phyloP scores from a whole-genome alignment of 2,329 filamentous ascomycete species.

The Penicillium verrucosum region DNA sequence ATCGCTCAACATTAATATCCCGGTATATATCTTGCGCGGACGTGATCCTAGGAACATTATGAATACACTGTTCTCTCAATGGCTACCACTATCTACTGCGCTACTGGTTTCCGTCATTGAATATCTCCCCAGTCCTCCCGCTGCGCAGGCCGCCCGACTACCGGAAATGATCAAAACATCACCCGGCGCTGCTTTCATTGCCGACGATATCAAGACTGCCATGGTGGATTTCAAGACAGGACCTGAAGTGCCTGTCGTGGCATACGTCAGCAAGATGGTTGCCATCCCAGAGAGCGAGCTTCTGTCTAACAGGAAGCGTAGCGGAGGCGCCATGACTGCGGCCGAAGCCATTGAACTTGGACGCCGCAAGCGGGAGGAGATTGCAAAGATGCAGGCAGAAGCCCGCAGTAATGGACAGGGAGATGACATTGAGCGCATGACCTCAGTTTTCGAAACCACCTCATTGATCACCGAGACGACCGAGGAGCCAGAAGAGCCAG shows the following conservation, averaged over 20 bases:
- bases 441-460: constrained; percentile 59
- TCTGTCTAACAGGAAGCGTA: constrained; percentile 72
- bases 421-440: constrained; percentile 55
- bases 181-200: constrained; percentile 70
- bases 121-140: constrained; percentile 77
- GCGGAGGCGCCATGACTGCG: constrained; percentile 68
- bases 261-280: constrained; percentile 98
- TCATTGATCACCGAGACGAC: constrained; percentile 53
- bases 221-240: constrained; percentile 75
- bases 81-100: constrained; percentile 90
- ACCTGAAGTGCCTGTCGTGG: constrained; percentile 74
- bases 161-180: constrained; percentile 75
- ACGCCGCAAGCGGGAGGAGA: constrained; percentile 82
- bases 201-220: constrained; percentile 67
- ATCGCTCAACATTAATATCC: constrained; percentile 77
- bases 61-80: constrained; percentile 80
- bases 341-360: constrained; percentile 89
- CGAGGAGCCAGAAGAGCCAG: constrained; percentile 47
- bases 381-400: constrained; percentile 71
- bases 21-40: constrained; percentile 78
- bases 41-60: constrained; percentile 80
- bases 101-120: constrained; percentile 91
- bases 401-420: constrained; percentile 38
- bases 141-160: constrained; percentile 75
- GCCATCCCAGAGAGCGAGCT: constrained; percentile 90